These are phyloP conservation scores for Tricholoma furcatifolium DNA, from an alignment of 768 basidiomycete genomes.

Conservation along the genomic window DNA sequence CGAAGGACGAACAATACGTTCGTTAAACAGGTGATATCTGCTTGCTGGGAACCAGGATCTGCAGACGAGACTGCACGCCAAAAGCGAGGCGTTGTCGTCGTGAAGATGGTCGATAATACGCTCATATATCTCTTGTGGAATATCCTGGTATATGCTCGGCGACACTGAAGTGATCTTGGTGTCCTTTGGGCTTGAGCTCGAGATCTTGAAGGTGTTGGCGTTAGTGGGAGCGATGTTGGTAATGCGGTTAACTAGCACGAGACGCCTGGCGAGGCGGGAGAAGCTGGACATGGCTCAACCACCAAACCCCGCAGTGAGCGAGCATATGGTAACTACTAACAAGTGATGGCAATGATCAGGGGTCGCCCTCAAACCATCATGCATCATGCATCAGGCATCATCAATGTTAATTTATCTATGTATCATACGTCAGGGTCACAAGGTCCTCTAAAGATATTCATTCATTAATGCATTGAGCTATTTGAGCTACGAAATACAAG, in stretches of 20 bases:
- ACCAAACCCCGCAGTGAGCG: too few species aligned
- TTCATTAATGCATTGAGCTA: too few species aligned
- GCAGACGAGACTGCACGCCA: slow-evolving; percentile 23
- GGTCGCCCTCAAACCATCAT: too few species aligned
- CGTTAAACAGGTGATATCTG: slow-evolving; percentile 11
- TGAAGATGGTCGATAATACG: slow-evolving; percentile 13
- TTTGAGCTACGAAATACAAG: neutral
- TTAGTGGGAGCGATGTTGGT: neutral
- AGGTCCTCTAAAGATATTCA: too few species aligned
- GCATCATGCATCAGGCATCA: too few species aligned
- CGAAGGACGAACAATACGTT: slow-evolving; percentile 10
- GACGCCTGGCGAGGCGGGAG: slow-evolving; percentile 6
- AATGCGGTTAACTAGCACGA: slow-evolving; percentile 3
- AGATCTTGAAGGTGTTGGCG: neutral
- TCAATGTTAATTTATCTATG: too few species aligned
- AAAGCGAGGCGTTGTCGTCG: slow-evolving; percentile 10
- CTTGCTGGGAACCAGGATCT: slow-evolving; percentile 21
- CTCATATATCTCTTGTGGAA: slow-evolving; percentile 19
- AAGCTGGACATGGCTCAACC: slow-evolving; percentile 6
- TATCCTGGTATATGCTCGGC: neutral
- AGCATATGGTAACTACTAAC: too few species aligned
- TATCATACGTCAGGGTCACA: too few species aligned
- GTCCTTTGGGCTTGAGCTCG: neutral
- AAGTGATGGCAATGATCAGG: too few species aligned
- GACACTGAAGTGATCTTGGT: slow-evolving; percentile 2